phyloP scores from a whole-genome alignment of 2,329 filamentous ascomycete species.

The Arthroderma sp. region DNA sequence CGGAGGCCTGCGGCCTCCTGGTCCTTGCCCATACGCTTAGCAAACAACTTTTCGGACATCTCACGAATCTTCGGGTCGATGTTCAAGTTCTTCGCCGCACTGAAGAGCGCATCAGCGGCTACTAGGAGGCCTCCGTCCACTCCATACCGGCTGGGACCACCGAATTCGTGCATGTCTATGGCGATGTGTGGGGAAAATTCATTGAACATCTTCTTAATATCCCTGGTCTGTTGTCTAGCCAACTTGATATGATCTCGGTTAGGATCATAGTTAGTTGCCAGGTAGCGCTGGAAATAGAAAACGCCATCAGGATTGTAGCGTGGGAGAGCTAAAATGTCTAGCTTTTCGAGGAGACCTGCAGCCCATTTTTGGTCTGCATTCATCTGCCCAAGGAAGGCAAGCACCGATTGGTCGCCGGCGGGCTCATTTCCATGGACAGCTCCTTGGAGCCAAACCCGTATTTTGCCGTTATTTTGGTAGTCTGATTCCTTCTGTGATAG shows the following conservation, averaged over 20 bases:
- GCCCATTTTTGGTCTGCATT: constrained; percentile 1
- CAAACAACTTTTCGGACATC: constrained; percentile 4
- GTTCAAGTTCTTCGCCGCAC: constrained; percentile 4
- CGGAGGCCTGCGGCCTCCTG: constrained; percentile 3
- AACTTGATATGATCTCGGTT: constrained; percentile 5
- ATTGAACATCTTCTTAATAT: constrained; percentile 2
- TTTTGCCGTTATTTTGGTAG: not conserved
- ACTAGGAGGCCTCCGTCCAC: not conserved
- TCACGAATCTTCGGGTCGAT: constrained; percentile 2
- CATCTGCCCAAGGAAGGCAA: constrained; percentile 3
- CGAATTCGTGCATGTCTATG: constrained; percentile 4
- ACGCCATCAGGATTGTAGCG: constrained; percentile 5
- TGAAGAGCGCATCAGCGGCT: constrained; percentile 3
- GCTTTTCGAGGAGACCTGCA: constrained; percentile 1
- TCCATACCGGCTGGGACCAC: not conserved
- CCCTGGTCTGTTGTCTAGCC: constrained; percentile 3
- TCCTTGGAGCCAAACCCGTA: constrained; percentile 5
- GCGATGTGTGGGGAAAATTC: constrained; percentile 2
- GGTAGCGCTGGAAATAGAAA: constrained; percentile 6
- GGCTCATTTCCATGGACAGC: constrained; percentile 4
- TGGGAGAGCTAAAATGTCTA: constrained; percentile 2
- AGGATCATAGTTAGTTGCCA: constrained; percentile 5
- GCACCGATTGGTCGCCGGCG: constrained; percentile 3
- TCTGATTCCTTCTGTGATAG: not conserved
- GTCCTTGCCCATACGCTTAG: constrained; percentile 3